These are phyloP conservation scores for Cynanchum wilfordii DNA, from an alignment of 257 asterid species.

Conservation along the genomic window DNA sequence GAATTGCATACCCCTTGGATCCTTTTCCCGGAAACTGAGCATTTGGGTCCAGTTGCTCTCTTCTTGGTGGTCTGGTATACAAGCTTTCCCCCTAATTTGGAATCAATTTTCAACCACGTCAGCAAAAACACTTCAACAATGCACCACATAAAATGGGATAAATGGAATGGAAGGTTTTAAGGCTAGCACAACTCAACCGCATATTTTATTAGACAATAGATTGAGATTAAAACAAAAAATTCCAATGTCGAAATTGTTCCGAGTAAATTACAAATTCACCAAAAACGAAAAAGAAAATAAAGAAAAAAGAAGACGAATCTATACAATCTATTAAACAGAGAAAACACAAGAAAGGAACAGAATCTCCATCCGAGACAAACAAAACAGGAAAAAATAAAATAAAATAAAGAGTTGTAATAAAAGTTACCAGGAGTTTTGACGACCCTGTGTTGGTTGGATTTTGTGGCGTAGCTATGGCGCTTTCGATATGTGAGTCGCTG, in stretches of 20 bases:
- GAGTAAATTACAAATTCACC: background rate
- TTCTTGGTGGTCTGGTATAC: constrained; percentile 70
- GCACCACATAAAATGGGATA: background rate
- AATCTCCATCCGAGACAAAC: background rate
- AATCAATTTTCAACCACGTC: background rate
- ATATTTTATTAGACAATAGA: background rate
- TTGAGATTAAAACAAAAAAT: background rate
- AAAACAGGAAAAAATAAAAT: background rate
- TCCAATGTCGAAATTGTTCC: background rate
- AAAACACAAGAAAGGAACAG: background rate
- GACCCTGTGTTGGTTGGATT: constrained; percentile 72
- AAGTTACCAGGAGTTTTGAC: constrained; percentile 70
- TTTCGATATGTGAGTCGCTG: constrained; percentile 68
- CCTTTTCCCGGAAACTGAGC: constrained; percentile 81
- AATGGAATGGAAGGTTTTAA: background rate
- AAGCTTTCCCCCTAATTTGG: constrained; percentile 59
- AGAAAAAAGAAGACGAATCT: background rate
- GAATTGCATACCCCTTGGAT: constrained; percentile 64
- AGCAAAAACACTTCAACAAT: background rate
- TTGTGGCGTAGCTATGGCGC: constrained; percentile 84
- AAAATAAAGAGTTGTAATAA: background rate
- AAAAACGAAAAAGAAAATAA: background rate
- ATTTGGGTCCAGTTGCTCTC: constrained; percentile 85
- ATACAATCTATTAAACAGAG: background rate
- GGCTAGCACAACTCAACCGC: background rate